Evolutionary conservation across 495 filamentous ascomycete genomes (phyloP).

Genomic region (Talaromyces proteolyticus): DNA sequence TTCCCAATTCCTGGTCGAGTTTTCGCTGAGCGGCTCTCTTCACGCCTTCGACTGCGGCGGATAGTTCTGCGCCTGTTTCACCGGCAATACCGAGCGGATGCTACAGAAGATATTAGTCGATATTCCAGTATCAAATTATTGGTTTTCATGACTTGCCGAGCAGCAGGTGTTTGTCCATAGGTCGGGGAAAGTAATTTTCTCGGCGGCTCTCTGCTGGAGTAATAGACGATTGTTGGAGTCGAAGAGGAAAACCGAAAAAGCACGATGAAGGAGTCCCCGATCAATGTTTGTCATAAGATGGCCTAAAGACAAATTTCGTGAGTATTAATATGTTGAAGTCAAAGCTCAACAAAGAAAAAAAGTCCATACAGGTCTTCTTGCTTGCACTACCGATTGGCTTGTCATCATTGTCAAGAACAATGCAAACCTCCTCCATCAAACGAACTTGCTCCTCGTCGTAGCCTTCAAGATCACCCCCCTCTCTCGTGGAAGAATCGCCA

Average conservation of each 20-base stretch:
- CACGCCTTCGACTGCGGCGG: slow-evolving; percentile 74
- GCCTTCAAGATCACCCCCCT: slow-evolving; percentile 54
- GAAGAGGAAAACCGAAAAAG: slow-evolving; percentile 98
- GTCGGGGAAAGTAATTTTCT: slow-evolving; percentile 99
- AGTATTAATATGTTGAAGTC: not conserved
- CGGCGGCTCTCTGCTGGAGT: slow-evolving; percentile 88
- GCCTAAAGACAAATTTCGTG: slow-evolving; percentile 45
- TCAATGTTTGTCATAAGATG: slow-evolving; percentile 99
- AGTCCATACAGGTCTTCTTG: slow-evolving; percentile 88
- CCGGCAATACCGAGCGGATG: slow-evolving; percentile 88
- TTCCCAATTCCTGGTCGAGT: slow-evolving; percentile 89
- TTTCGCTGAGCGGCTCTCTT: slow-evolving; percentile 90
- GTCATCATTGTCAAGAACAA: slow-evolving; percentile 90
- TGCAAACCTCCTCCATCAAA: slow-evolving; percentile 99
- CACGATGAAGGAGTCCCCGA: slow-evolving; percentile 88
- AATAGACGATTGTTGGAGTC: slow-evolving; percentile 81
- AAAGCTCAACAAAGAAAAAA: slow-evolving; percentile 4
- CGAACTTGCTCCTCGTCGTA: slow-evolving; percentile 98
- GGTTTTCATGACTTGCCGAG: slow-evolving; percentile 36
- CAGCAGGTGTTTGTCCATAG: slow-evolving; percentile 99
- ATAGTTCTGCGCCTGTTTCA: slow-evolving; percentile 83
- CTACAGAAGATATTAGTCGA: not conserved
- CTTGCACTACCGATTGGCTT: slow-evolving; percentile 91
- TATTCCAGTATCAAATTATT: not conserved
- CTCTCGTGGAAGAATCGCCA: slow-evolving; percentile 19